Evolutionary conservation across 768 basidiomycete species (phyloP).

Genomic region (Phaeotremella skinneri): DNA sequence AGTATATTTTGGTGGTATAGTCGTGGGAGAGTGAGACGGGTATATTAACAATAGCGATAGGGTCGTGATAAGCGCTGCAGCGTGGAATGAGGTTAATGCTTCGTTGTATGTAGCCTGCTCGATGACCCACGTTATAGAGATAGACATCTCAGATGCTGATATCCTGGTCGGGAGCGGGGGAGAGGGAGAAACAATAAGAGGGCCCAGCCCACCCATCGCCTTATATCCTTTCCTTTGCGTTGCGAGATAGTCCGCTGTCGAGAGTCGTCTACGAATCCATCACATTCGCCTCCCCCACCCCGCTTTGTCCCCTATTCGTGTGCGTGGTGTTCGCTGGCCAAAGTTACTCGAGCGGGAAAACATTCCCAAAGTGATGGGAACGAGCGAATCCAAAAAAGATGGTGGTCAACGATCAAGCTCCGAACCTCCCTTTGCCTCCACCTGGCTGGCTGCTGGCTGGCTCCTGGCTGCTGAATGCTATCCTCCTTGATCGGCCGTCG

Average conservation of each 20-base stretch:
- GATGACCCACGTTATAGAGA: constrained; percentile 1
- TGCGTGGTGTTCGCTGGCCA: too few relatives aligned
- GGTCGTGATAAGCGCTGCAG: constrained; percentile 31
- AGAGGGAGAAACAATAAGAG: too few relatives aligned
- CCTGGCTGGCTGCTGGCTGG: too few relatives aligned
- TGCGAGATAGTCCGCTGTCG: too few relatives aligned
- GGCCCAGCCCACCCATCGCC: neutral
- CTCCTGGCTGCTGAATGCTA: too few relatives aligned
- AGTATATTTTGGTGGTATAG: constrained; percentile 35
- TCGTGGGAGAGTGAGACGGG: constrained; percentile 20
- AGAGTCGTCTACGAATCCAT: neutral
- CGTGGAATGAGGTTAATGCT: neutral
- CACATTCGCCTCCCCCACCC: neutral
- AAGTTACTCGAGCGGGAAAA: neutral
- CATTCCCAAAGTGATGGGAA: neutral
- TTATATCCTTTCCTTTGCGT: neutral
- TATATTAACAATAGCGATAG: constrained; percentile 42
- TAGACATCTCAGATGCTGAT: neutral
- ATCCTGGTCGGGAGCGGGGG: neutral
- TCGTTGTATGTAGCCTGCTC: neutral
- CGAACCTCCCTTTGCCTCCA: too few relatives aligned
- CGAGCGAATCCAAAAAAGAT: neutral
- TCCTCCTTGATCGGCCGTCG: too few relatives aligned
- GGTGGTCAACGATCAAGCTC: neutral
- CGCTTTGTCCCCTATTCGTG: neutral